Evolutionary conservation across 2,329 filamentous ascomycete species (phyloP).

Genomic region (Aphanocladium album): DNA sequence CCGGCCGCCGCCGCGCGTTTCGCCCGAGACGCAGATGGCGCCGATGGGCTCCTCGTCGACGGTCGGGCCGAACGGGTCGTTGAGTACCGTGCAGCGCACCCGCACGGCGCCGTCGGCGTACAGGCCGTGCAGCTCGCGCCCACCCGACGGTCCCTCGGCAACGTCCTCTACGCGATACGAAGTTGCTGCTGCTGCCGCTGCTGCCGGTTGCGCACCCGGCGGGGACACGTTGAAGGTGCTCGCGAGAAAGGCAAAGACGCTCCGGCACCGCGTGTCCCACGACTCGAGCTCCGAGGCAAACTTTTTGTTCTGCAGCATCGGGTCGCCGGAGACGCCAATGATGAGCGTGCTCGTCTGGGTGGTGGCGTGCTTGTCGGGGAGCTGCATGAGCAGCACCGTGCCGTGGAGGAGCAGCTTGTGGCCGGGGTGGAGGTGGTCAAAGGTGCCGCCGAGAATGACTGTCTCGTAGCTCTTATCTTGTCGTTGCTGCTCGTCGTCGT

Average conservation of each 20-base stretch:
- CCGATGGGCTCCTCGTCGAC: slow-evolving; percentile 75
- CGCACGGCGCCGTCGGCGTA: slow-evolving; percentile 57
- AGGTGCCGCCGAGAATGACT: slow-evolving; percentile 86
- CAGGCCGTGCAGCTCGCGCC: slow-evolving; percentile 35
- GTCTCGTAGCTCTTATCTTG: slow-evolving; percentile 21
- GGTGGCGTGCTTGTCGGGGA: slow-evolving; percentile 34
- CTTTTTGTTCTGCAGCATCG: slow-evolving; percentile 83
- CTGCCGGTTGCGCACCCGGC: slow-evolving; percentile 13
- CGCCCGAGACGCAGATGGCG: slow-evolving; percentile 78
- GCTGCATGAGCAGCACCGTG: slow-evolving; percentile 64
- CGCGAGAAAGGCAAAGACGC: slow-evolving; percentile 67
- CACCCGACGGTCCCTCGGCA: neutral
- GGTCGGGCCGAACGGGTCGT: slow-evolving; percentile 85
- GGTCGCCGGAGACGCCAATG: slow-evolving; percentile 84
- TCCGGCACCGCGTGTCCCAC: slow-evolving; percentile 69
- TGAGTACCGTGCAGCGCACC: slow-evolving; percentile 78
- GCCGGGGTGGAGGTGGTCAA: slow-evolving; percentile 91
- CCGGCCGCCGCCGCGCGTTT: slow-evolving; percentile 77
- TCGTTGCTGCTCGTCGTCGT: neutral
- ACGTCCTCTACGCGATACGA: slow-evolving; percentile 5
- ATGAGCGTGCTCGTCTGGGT: slow-evolving; percentile 55
- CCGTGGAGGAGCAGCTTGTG: slow-evolving; percentile 97
- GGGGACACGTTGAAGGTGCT: slow-evolving; percentile 50
- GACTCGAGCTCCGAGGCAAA: slow-evolving; percentile 74
- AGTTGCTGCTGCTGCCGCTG: neutral